Base-by-base conservation (phyloP, 371 early-diverging fungal genomes). In the Umbelopsis sp. region DNA sequence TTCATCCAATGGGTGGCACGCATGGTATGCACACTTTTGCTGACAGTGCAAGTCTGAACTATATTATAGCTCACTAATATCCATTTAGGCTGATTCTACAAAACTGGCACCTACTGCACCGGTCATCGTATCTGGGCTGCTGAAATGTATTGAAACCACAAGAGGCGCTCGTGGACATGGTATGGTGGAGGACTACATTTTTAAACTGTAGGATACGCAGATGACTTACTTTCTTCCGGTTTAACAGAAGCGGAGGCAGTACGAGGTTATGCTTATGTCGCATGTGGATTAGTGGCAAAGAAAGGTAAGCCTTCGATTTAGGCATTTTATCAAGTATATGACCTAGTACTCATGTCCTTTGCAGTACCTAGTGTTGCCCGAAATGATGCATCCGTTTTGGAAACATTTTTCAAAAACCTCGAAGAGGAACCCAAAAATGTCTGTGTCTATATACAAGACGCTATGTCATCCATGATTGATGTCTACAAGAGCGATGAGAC, bases 1-100 rank as follows among this genome's bases (percentile, higher is more conserved):
- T 96, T 92, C 75, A 76, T 96, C 57, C 95, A 94, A 66, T 97
- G 97, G 96, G 83, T 91, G 44, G 91, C 93, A 22, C 75, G 92
- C 14, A 92, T 92, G 90, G 93, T 89, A 78, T 16, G 53, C 50
- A 10, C 14, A 32, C 7, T 35, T 32, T 50, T 22, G 24, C 32
- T 44, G 6, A 7, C 37, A 14, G 32, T 65, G 0, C 44, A 32
- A 12, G 16, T 65, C 5, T 24, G 22, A 35, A 18, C 16, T 16
- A 46, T 25, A 37, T 63, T 50, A 44, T 37, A 35, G 4, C 14
- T 22, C 51, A 41, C 29, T 29, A 29, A 29, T 29, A 29, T 4
- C 29, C 29, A 29, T 29, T 29, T 69, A 80, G 81, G 67, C 81
- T 14, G 80, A 80, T 57, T n/a, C 82, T 71, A 20, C 76, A n/a